Percentiles rank a stretch among this genome's conserved stretches.
Conservation (phyloP, 306 rosid genomes). For the Fragaria iinumae region DNA sequence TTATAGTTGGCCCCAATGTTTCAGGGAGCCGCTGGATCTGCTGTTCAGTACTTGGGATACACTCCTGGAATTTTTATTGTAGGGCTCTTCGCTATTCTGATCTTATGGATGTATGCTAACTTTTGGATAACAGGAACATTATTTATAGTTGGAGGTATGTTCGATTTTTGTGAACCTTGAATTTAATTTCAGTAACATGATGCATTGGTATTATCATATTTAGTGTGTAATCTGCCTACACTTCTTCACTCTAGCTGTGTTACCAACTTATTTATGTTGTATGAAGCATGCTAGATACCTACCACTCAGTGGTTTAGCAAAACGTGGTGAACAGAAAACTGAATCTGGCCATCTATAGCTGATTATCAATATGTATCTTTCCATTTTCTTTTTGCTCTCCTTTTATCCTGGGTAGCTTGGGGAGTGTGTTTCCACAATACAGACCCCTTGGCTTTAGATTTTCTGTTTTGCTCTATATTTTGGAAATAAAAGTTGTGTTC, state of each 20-base stretch:
- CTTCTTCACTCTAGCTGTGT: neutral
- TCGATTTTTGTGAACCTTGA: slow-evolving; percentile 17
- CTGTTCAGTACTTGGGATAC: slow-evolving; percentile 85
- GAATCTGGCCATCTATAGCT: neutral
- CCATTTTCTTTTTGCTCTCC: neutral
- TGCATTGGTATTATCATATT: neutral
- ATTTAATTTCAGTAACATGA: neutral
- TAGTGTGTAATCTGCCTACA: neutral
- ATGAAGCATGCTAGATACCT: neutral
- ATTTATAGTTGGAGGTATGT: slow-evolving; percentile 89
- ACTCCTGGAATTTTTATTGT: slow-evolving; percentile 94
- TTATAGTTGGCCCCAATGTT: slow-evolving; percentile 40
- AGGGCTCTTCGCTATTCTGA: slow-evolving; percentile 84
- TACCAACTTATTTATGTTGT: neutral
- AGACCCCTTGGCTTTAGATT: neutral
- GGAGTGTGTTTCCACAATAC: neutral
- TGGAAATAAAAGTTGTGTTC: neutral
- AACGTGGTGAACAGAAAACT: neutral
- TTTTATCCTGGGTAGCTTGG: neutral
- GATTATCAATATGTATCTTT: neutral
- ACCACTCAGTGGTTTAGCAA: neutral
- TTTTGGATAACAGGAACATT: slow-evolving; percentile 92
- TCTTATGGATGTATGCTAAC: slow-evolving; percentile 97
- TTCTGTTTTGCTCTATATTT: neutral
- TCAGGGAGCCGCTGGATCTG: slow-evolving; percentile 87